Conservation (phyloP, 495 filamentous ascomycete species). For the Apodospora peruviana region DNA sequence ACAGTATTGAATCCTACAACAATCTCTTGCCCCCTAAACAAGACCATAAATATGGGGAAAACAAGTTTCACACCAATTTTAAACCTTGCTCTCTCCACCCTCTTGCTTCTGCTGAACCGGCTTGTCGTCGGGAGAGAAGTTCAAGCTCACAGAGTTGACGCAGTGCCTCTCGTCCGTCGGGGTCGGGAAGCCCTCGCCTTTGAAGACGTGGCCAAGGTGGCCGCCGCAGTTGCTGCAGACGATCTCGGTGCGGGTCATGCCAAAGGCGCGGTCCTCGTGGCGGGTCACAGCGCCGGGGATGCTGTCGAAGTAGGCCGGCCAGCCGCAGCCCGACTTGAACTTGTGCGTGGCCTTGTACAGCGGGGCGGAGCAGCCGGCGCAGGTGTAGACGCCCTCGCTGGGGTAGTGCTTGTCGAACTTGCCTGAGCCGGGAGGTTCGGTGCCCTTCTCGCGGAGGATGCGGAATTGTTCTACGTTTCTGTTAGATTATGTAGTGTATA, state of each 20-base stretch:
- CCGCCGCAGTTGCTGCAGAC: constrained; percentile 90
- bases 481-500: not conserved
- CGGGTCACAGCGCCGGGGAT: constrained; percentile 83
- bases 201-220: constrained; percentile 95
- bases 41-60: not conserved
- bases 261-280: constrained; percentile 67
- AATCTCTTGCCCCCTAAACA: not conserved
- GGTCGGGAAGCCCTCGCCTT: constrained; percentile 85
- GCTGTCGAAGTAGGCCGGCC: constrained; percentile 95
- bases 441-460: constrained; percentile 84
- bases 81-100: constrained; percentile 22
- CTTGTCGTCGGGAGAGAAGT: constrained; percentile 57
- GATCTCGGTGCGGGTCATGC: constrained; percentile 89
- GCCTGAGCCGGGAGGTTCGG: constrained; percentile 72
- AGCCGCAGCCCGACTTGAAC: constrained; percentile 93
- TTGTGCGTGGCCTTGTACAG: constrained; percentile 89
- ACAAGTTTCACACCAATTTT: not conserved
- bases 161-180: constrained; percentile 96
- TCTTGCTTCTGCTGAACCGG: constrained; percentile 43
- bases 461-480: constrained; percentile 76
- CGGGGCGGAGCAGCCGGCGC: constrained; percentile 78
- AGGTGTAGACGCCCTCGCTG: constrained; percentile 69
- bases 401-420: constrained; percentile 83
- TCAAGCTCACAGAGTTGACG: constrained; percentile 90
- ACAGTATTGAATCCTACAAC: too few species aligned